These are phyloP conservation scores for Sphaerulina musiva DNA, from an alignment of 2,329 filamentous ascomycete species.

Conservation along the genomic window DNA sequence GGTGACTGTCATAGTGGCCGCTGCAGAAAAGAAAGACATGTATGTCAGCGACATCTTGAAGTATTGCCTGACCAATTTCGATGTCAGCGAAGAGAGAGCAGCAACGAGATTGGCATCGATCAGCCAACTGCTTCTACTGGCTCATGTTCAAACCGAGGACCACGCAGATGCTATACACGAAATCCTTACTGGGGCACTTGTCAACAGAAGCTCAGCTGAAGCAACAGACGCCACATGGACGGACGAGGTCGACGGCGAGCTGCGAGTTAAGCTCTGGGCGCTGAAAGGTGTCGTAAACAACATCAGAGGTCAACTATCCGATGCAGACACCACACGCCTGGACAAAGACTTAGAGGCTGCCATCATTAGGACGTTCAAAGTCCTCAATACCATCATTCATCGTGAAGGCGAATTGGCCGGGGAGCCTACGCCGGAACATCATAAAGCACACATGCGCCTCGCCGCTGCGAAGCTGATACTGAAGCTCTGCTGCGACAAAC, in stretches of 20 bases:
- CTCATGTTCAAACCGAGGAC: conserved; percentile 61
- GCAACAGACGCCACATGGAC: conserved; percentile 41
- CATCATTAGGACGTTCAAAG: conserved; percentile 63
- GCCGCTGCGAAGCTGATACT: conserved; percentile 70
- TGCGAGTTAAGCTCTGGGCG: conserved; percentile 74
- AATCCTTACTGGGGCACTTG: conserved; percentile 68
- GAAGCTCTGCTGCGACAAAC: conserved; percentile 73
- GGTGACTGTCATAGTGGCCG: conserved; percentile 78
- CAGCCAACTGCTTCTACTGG: conserved; percentile 68
- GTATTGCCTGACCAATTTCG: conserved; percentile 66
- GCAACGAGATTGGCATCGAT: conserved; percentile 65
- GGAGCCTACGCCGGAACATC: conserved; percentile 63
- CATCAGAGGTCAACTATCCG: conserved; percentile 53
- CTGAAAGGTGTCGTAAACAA: conserved; percentile 82
- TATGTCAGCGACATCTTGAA: conserved; percentile 77
- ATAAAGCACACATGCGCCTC: conserved; percentile 74
- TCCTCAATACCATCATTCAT: conserved; percentile 69
- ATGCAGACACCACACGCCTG: conserved; percentile 30
- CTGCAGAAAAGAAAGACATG: conserved; percentile 70
- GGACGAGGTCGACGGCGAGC: conserved; percentile 67
- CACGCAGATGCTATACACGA: conserved; percentile 70
- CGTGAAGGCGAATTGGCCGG: conserved; percentile 72
- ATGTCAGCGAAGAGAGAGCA: conserved; percentile 66
- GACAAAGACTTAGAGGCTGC: conserved; percentile 37
- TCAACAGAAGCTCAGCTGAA: conserved; percentile 50